Evolutionary conservation across 2,329 filamentous ascomycete genomes (phyloP).

Genomic region (Ascochyta koolunga): DNA sequence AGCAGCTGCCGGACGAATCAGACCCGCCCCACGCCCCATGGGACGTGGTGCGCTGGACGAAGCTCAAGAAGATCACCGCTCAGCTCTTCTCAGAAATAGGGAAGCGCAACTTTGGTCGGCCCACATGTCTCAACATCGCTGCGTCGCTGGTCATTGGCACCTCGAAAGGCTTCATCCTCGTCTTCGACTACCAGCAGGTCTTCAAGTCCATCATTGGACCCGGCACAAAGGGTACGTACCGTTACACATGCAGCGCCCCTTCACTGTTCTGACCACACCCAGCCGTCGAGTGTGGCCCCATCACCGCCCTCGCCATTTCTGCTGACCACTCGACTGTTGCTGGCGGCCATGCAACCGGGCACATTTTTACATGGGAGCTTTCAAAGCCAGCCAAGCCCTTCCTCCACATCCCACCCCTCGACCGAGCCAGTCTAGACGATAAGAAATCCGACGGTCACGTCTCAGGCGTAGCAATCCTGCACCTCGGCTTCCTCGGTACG

Average conservation of each 20-base stretch:
- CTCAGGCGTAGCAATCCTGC: slow-evolving; percentile 76
- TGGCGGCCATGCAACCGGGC: slow-evolving; percentile 85
- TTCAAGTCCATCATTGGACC: slow-evolving; percentile 92
- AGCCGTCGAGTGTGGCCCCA: slow-evolving; percentile 88
- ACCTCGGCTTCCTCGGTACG: slow-evolving; percentile 93
- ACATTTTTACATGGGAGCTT: slow-evolving; percentile 97
- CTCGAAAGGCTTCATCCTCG: slow-evolving; percentile 88
- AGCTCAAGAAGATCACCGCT: slow-evolving; percentile 83
- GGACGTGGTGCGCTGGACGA: slow-evolving; percentile 98
- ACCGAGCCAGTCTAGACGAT: slow-evolving; percentile 67
- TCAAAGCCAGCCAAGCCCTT: slow-evolving; percentile 83
- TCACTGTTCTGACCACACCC: slow-evolving; percentile 7
- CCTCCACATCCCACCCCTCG: slow-evolving; percentile 80
- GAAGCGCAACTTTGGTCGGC: slow-evolving; percentile 87
- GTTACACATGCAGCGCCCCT: no score
- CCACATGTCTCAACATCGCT: slow-evolving; percentile 87
- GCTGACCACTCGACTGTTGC: slow-evolving; percentile 93
- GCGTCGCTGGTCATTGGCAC: slow-evolving; percentile 90
- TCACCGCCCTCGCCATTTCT: slow-evolving; percentile 87
- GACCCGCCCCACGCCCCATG: slow-evolving; percentile 82
- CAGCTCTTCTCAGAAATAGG: slow-evolving; percentile 93
- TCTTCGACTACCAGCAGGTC: slow-evolving; percentile 97
- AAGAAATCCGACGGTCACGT: slow-evolving; percentile 82
- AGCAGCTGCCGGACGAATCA: slow-evolving; percentile 60
- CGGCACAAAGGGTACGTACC: slow-evolving; percentile 77